These are phyloP conservation scores for Micromonas commoda DNA, from an alignment of 139 green algal genomes.

Conservation along the genomic window DNA sequence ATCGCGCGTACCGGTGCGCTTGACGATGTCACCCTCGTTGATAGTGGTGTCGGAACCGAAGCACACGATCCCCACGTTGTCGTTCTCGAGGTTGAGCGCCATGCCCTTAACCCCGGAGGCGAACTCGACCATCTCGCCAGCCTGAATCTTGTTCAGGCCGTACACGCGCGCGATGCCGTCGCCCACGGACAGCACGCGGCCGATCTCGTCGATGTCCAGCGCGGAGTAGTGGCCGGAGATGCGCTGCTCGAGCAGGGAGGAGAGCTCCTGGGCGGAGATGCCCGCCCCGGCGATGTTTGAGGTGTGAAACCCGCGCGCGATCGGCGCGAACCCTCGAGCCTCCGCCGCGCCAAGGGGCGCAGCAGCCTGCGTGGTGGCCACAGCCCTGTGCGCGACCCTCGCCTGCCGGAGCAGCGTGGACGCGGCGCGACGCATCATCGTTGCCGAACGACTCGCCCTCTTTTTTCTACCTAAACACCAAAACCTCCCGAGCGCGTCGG, in stretches of 20 bases:
- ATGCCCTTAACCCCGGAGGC: constrained; percentile 73
- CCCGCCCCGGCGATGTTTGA: not conserved
- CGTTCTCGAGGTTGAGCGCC: constrained; percentile 82
- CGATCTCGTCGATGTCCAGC: constrained; percentile 50
- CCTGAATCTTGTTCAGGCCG: constrained; percentile 72
- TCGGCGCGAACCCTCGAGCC: too few species aligned
- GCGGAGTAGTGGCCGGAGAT: constrained; percentile 19
- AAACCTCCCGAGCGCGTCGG: too few species aligned
- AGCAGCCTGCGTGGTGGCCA: too few species aligned
- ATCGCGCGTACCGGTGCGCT: constrained; percentile 82
- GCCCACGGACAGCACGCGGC: constrained; percentile 73
- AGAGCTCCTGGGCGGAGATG: constrained; percentile 1
- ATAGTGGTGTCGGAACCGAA: constrained; percentile 76
- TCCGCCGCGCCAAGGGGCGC: too few species aligned
- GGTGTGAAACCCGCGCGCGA: not conserved
- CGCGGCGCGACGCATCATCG: not conserved
- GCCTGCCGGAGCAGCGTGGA: not conserved
- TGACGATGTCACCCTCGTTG: constrained; percentile 75
- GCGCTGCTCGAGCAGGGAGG: constrained; percentile 6
- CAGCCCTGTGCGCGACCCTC: not conserved
- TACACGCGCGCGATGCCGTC: constrained; percentile 89
- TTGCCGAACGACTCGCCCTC: too few species aligned
- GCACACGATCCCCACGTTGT: constrained; percentile 87
- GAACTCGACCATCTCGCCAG: constrained; percentile 88
- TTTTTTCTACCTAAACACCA: too few species aligned